Conservation (phyloP, 225 moss, liverwort and hornwort species). For the Antitrichia curtipendula region DNA sequence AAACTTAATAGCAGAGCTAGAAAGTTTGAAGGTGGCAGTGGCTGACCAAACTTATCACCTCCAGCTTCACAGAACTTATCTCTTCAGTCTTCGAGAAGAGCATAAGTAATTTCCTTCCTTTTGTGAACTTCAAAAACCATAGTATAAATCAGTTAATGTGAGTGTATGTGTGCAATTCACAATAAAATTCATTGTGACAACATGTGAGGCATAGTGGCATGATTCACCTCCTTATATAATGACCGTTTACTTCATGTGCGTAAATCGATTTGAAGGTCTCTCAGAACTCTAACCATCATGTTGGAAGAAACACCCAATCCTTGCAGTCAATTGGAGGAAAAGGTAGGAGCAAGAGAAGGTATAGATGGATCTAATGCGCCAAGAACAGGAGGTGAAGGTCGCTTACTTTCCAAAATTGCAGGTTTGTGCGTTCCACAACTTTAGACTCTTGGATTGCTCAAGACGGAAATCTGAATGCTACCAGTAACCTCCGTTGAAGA, state of each 20-base stretch:
- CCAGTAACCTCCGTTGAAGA: not conserved
- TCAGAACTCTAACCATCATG: not conserved
- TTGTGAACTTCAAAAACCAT: not conserved
- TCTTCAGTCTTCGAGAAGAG: constrained; percentile 2
- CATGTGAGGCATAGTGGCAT: not conserved
- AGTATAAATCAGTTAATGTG: not conserved
- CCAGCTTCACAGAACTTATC: constrained; percentile 16
- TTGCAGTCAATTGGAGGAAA: constrained; percentile 16
- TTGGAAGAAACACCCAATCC: not conserved
- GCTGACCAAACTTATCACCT: constrained; percentile 26
- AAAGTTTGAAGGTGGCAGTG: not conserved
- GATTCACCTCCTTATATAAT: not conserved
- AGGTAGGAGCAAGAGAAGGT: not conserved
- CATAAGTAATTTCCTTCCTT: not conserved
- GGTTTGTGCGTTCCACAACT: not conserved
- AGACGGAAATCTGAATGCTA: not conserved
- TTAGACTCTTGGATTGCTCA: not conserved
- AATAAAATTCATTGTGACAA: not conserved
- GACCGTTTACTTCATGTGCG: not conserved
- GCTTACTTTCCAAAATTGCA: constrained; percentile 17
- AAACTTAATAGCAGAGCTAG: constrained; percentile 6
- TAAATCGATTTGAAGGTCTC: not conserved
- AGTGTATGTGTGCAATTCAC: not conserved
- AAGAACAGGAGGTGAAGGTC: constrained; percentile 13
- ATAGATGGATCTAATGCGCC: constrained; percentile 2